Conservation (phyloP, 176 grass and related monocot genomes). For the Triticum monococcum region DNA sequence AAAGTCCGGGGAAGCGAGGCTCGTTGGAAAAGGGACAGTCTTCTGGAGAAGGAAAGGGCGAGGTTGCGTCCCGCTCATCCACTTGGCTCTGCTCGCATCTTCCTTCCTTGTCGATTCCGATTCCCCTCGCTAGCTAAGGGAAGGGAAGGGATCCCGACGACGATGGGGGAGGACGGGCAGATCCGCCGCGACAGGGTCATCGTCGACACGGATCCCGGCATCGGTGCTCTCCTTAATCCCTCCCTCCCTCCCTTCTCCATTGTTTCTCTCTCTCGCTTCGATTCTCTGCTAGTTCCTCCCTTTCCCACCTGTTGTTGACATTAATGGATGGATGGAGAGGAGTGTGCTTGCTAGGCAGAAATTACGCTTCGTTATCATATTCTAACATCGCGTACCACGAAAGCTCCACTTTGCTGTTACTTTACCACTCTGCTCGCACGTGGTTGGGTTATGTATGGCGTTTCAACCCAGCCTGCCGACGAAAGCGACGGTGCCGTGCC, state of each 20-base stretch:
- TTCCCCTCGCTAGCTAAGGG: background rate
- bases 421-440: background rate
- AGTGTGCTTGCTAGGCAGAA: background rate
- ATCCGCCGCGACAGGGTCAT: conserved; percentile 64
- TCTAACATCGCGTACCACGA: no score
- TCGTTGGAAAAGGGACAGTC: background rate
- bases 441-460: background rate
- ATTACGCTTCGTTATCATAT: background rate
- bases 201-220: conserved; percentile 96
- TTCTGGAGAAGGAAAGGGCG: background rate
- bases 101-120: background rate
- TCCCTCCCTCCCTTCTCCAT: background rate
- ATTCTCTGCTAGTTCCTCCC: background rate
- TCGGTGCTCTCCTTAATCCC: conserved; percentile 36
- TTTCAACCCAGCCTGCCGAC: background rate
- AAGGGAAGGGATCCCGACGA: background rate
- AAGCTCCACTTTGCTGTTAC: no score
- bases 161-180: conserved; percentile 38
- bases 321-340: background rate
- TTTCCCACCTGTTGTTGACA: background rate
- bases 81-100: background rate
- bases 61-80: conserved; percentile 21
- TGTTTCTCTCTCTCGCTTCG: background rate
- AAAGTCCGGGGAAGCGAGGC: no score
- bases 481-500: conserved; percentile 7